Conservation (phyloP, 2,329 filamentous ascomycete genomes). For the Fusarium xylarioides region DNA sequence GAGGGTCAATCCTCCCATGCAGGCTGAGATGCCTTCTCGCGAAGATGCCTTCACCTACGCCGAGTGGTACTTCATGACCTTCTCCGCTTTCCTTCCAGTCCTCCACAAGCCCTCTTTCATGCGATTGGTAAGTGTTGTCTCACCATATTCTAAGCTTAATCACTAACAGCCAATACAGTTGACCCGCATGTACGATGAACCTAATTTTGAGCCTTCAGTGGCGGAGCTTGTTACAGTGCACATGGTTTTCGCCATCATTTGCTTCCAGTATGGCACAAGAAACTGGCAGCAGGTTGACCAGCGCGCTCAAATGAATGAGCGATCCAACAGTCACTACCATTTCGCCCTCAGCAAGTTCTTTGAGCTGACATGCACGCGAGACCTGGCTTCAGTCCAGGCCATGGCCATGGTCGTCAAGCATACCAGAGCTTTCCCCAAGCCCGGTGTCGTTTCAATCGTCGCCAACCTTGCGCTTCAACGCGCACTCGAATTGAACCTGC, state of each 20-base stretch:
- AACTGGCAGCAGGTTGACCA: conserved; percentile 67
- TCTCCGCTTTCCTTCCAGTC: conserved; percentile 77
- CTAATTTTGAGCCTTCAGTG: conserved; percentile 66
- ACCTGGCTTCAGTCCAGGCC: conserved; percentile 75
- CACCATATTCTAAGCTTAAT: background rate
- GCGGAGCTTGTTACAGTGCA: conserved; percentile 77
- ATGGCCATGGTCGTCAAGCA: conserved; percentile 76
- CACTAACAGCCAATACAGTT: conserved; percentile 54
- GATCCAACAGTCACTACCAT: conserved; percentile 82
- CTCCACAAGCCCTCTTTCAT: conserved; percentile 81
- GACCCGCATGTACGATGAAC: conserved; percentile 74
- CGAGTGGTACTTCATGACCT: conserved; percentile 78
- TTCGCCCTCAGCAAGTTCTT: conserved; percentile 76
- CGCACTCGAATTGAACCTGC: conserved; percentile 79
- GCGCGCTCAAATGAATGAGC: conserved; percentile 64
- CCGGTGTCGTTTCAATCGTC: conserved; percentile 76
- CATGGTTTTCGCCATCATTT: conserved; percentile 81
- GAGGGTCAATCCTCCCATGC: conserved; percentile 65
- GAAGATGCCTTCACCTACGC: conserved; percentile 74
- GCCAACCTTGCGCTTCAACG: conserved; percentile 71
- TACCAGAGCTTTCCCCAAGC: conserved; percentile 80
- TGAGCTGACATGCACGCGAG: conserved; percentile 68
- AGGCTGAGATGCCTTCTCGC: conserved; percentile 69
- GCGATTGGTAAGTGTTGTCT: conserved; percentile 62
- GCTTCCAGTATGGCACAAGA: conserved; percentile 78